Base-by-base conservation (phyloP, 495 filamentous ascomycete species). In the Aspergillus mulundensis region DNA sequence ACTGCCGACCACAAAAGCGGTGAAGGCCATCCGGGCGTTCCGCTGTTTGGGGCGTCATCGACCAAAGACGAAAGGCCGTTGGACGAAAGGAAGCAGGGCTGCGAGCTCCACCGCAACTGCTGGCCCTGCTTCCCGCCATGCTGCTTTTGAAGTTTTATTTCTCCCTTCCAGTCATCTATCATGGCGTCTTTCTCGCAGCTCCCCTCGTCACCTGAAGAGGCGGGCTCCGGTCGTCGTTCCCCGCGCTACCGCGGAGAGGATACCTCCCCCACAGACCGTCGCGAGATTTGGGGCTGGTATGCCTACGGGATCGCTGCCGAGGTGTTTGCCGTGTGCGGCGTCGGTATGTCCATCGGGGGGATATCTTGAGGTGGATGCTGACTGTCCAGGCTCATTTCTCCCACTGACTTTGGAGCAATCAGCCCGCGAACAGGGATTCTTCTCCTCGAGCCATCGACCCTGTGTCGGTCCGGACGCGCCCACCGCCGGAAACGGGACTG, bases 251-350 rank as follows among this genome's bases (percentile, higher is more conserved):
- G 75, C 21, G 89, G 86, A 54, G 90, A 96, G 68, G 91, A 96
- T 69, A 90, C 87, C 12, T 84, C 89, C 20, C 78, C 86, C 54
- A 95, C 91, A 18, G 90, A 84, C 66, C 72, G 68, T 55, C 87
- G 87, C 59, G 91, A 96, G 75, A 81, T 95, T 28, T 76, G 79
- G 44, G 91, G 91, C 56, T 96, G 91, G 88, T 96, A 95, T 69
- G 83, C 86, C 32, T 95, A 96, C 68, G 88, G 84, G 25, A 92
- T 92, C 72, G 91, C 91, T 19, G 88, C 90, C 15, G 91, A 96
- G 66, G 89, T 94, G 36, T 96, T 95, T 67, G 90, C 93, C 7
- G 88, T 96, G 30, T 95, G 90, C 64, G 91, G 91, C 75, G 74
- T 85, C 69, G 79, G 65, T 69, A 60, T 40, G 60, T 52, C 16